Base-by-base conservation (phyloP, 495 filamentous ascomycete species). In the Friedmanniomyces simplex region DNA sequence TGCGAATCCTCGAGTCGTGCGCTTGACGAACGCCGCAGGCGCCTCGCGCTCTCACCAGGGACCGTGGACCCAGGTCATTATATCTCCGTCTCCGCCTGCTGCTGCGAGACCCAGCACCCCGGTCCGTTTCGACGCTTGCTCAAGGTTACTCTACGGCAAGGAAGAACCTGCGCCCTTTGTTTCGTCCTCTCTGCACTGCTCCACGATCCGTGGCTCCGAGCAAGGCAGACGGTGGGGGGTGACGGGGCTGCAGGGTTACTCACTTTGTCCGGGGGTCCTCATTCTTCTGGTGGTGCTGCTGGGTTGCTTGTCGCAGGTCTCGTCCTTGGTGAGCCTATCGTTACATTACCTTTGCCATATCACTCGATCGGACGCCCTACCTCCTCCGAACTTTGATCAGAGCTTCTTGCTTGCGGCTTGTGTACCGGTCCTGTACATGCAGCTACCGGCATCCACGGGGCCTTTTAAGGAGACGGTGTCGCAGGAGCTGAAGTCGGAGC, bases 81-180 rank as follows among this genome's bases (percentile, higher is more conserved):
- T 52, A 52, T 52, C 49, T 52, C 25, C 13, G 49, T 52, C 34
- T 25, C n/a, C 8, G 49, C 24, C 5, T 43, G 4, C 39, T 43
- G 39, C 39, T 43, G 39, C 39, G 14, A 20, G 8, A 48, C 52
- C 58, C 58, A 56, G 46, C 59, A 60, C 54, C 57, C 61, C 53
- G 61, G 57, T 57, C 57, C 22, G 22, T 32, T 50, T 28, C 28
- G 28, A 12, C 49, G 30, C 30, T 49, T 52, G 18, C 49, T 26
- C 22, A 46, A 42, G 60, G 60, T 63, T 63, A 63, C 61, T 60
- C 57, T 59, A 63, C 61, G 59, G 61, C 57, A 55, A 63, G 61
- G 61, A 59, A 34, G 34, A 32, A 32, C 28, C 36, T 8, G 36
- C 34, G 30, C 49, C 57, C 56, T 59, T 59, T 63, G 61, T 63